These are phyloP conservation scores for Eutrema salsugineum DNA, from an alignment of 441 rosid species.

Conservation along the genomic window DNA sequence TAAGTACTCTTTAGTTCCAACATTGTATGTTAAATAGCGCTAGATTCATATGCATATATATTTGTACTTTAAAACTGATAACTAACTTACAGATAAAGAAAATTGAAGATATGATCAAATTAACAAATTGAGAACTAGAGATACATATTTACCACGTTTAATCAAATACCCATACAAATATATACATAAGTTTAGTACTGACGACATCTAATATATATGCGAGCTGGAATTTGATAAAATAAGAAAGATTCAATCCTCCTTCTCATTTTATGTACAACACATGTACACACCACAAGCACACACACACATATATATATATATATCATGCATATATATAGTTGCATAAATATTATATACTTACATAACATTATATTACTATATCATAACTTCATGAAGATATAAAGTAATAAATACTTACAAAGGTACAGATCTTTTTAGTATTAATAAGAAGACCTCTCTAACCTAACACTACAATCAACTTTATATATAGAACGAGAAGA, in stretches of 20 bases:
- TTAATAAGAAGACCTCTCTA: slow-evolving; percentile 12
- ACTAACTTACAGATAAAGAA: background rate
- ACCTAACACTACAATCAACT: slow-evolving; percentile 14
- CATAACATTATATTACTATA: background rate
- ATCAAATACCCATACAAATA: background rate
- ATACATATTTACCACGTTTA: background rate
- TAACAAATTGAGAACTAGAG: background rate
- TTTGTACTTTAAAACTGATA: background rate
- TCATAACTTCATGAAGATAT: background rate
- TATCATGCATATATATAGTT: background rate
- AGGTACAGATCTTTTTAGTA: background rate
- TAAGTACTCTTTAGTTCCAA: slow-evolving; percentile 21
- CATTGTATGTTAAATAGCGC: background rate
- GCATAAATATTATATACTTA: background rate
- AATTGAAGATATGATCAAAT: background rate
- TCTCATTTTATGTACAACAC: background rate
- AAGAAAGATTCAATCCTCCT: slow-evolving; percentile 18
- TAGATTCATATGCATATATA: background rate
- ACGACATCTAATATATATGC: slow-evolving; percentile 3
- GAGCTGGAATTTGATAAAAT: slow-evolving; percentile 7
- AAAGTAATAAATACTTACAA: background rate
- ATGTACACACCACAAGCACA: too few relatives aligned
- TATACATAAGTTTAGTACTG: background rate
- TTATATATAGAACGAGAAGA: background rate
- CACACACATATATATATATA: too few relatives aligned